These are phyloP conservation scores for Didymella glomerata DNA, from an alignment of 2,329 filamentous ascomycete species.

Conservation along the genomic window DNA sequence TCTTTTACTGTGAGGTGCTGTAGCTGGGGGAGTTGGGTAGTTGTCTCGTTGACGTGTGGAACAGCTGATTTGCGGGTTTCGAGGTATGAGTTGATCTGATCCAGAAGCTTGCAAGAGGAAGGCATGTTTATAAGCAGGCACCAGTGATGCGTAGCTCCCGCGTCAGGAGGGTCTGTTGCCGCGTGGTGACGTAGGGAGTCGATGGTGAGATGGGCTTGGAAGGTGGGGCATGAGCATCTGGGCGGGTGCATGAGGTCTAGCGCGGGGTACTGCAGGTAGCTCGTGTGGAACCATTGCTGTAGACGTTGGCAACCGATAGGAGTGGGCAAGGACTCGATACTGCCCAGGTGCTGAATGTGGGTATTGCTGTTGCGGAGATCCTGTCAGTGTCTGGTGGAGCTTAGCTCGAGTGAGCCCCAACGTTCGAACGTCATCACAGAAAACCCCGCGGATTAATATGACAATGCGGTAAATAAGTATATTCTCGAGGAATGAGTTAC, in stretches of 20 bases:
- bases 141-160: constrained; percentile 12
- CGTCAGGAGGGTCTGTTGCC: constrained; percentile 21
- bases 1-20: constrained; percentile 15
- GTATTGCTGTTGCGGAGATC: neutral
- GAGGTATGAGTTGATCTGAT: constrained; percentile 20
- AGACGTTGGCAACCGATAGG: neutral
- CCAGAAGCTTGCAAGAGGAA: constrained; percentile 18
- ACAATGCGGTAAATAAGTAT: constrained; percentile 3
- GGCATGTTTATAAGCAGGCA: constrained; percentile 30
- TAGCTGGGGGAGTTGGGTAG: neutral
- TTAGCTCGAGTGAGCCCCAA: neutral
- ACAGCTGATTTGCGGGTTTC: constrained; percentile 1
- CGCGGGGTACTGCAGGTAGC: constrained; percentile 12
- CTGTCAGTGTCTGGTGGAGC: neutral
- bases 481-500: constrained; percentile 13
- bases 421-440: neutral
- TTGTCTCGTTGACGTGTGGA: neutral
- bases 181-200: constrained; percentile 37
- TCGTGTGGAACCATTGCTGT: neutral
- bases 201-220: constrained; percentile 23
- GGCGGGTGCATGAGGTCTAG: constrained; percentile 16
- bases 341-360: neutral
- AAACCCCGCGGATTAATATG: neutral
- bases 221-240: constrained; percentile 21
- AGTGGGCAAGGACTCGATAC: neutral